Evolutionary conservation across 2,329 filamentous ascomycete genomes (phyloP).

Genomic region (Exophiala viscosa): DNA sequence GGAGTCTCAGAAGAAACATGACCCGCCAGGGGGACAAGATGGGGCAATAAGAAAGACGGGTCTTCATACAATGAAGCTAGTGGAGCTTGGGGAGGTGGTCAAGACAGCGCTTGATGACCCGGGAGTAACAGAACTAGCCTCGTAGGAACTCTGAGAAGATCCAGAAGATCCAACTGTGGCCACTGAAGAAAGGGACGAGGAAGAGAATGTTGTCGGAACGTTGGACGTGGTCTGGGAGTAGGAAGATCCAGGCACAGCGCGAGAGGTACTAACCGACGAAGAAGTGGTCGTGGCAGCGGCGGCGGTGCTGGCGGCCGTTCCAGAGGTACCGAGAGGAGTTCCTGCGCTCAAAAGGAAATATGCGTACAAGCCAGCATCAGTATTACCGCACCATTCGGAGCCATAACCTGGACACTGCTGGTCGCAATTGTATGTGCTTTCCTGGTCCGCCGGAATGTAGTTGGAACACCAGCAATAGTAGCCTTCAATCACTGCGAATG

Average conservation of each 20-base stretch:
- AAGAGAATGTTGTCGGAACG: slow-evolving; percentile 10
- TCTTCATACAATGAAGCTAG: slow-evolving; percentile 24
- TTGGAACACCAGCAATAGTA: slow-evolving; percentile 50
- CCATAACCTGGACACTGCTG: slow-evolving; percentile 46
- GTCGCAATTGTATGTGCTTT: slow-evolving; percentile 37
- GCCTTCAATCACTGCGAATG: slow-evolving; percentile 45
- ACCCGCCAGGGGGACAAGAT: background rate
- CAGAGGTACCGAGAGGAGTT: slow-evolving; percentile 24
- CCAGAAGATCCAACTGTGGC: slow-evolving; percentile 21
- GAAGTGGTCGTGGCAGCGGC: slow-evolving; percentile 30
- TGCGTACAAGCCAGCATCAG: slow-evolving; percentile 38
- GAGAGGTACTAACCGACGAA: slow-evolving; percentile 29
- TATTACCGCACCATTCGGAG: slow-evolving; percentile 44
- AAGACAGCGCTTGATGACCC: slow-evolving; percentile 13
- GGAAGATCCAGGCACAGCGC: slow-evolving; percentile 14
- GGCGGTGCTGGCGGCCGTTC: slow-evolving; percentile 11
- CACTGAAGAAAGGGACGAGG: slow-evolving; percentile 22
- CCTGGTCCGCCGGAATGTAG: slow-evolving; percentile 39
- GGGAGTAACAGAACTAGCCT: slow-evolving; percentile 18
- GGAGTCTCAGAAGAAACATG: background rate
- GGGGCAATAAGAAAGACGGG: slow-evolving; percentile 6
- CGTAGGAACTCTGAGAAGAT: slow-evolving; percentile 25
- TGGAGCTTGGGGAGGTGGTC: slow-evolving; percentile 16
- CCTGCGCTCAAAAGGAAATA: slow-evolving; percentile 38
- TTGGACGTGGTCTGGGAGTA: slow-evolving; percentile 7